phyloP scores from a whole-genome alignment of 768 basidiomycete species.

The Dictyophora rubrovolvata region DNA sequence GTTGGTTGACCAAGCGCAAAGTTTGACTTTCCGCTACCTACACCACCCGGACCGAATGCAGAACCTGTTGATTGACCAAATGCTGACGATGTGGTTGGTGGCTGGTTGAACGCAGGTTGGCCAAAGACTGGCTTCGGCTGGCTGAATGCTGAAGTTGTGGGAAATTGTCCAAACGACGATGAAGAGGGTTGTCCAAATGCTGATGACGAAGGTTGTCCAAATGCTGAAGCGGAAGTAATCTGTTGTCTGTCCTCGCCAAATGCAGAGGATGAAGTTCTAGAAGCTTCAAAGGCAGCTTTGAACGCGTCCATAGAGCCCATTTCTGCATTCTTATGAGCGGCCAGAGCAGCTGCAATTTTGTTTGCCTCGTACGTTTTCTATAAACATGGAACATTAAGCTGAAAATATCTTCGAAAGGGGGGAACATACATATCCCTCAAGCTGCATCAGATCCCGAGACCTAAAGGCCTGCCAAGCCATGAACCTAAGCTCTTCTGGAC shows the following conservation, averaged over 20 bases:
- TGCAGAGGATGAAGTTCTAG: constrained; percentile 28
- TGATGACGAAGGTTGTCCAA: constrained; percentile 14
- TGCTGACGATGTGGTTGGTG: constrained; percentile 11
- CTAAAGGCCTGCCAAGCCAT: constrained; percentile 48
- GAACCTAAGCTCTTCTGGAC: constrained; percentile 68
- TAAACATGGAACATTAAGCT: neutral
- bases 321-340: neutral
- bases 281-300: constrained; percentile 20
- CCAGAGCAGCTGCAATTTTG: constrained; percentile 33
- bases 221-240: constrained; percentile 6
- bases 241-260: constrained; percentile 14
- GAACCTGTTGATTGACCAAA: constrained; percentile 14
- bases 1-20: neutral
- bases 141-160: constrained; percentile 18
- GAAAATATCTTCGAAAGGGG: neutral
- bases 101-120: constrained; percentile 24
- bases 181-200: constrained; percentile 11
- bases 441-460: constrained; percentile 33
- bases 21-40: neutral
- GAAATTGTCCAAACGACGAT: constrained; percentile 8
- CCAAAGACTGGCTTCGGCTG: constrained; percentile 14
- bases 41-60: constrained; percentile 21
- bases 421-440: constrained; percentile 59
- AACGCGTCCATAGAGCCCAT: constrained; percentile 10
- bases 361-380: constrained; percentile 50